Base-by-base conservation (phyloP, 2,329 filamentous ascomycete species). In the Pseudocercospora eumusae region DNA sequence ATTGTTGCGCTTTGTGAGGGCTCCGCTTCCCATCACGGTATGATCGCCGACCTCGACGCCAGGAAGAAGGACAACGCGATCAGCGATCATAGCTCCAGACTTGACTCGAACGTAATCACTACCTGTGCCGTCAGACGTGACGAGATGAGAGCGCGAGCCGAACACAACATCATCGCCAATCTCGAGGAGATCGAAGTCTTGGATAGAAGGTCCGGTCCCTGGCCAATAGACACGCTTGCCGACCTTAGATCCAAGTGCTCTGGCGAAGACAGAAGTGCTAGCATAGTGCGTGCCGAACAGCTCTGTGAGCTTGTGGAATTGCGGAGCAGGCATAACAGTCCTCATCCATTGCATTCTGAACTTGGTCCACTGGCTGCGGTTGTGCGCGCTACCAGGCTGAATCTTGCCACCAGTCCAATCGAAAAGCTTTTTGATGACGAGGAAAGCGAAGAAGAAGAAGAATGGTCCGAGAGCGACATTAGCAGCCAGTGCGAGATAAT, bases 151-250 rank as follows among this genome's bases (percentile, higher is more conserved):
- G 2, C 83, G 78, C 11, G 83, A 85, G 0, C 84, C 83, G 64
- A 86, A 86, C 9, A 86, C 82, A n/a, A 86, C 83, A 70, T 86
- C 81, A 60, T 85, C 79, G 9, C 84, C 84, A 63, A 86, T 76
- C 23, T 85, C 79, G 10, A 86, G 68, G 0, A 85, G 74, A 63
- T 84, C 81, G 64, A 84, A 85, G 64, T 85, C 82, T 15, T 81
- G 78, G 36, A 85, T 79, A 1, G 73, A 74, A 0, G 83, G 83
- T 0, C 83, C 83, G 15, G 81, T 84, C 8, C 83, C 83, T 2
- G 83, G 83, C 83, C 83, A 85, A 70, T 85, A 85, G 0, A 85
- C 79, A 4, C 80, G 77, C 68, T 78, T 77, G 23, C 83, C 83
- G 44, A 84, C 76, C 67, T 78, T 81, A 13, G 78, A 81, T n/a